Evolutionary conservation across 371 early-diverging fungal species (phyloP).

Genomic region (Zychaea mexicana): DNA sequence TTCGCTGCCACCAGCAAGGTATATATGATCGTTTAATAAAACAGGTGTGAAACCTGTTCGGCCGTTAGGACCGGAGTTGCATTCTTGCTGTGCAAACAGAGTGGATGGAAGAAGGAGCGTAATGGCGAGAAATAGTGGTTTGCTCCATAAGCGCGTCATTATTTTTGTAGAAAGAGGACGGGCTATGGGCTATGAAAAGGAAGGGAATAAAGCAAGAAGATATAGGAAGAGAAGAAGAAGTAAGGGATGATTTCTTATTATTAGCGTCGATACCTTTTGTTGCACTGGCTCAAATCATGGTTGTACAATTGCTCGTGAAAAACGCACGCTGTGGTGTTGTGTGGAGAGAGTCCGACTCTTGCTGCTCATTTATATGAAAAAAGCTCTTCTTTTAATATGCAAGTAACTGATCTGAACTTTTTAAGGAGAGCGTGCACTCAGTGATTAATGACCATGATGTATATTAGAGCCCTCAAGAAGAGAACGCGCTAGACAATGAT

Average conservation of each 20-base stretch:
- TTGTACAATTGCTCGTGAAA: not conserved
- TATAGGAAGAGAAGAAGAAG: not conserved
- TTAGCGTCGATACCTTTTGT: not conserved
- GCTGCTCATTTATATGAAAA: not conserved
- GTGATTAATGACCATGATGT: too few relatives aligned
- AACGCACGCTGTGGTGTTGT: not conserved
- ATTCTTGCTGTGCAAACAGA: not conserved
- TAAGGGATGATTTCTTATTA: not conserved
- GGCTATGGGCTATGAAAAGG: not conserved
- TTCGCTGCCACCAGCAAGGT: conserved; percentile 14
- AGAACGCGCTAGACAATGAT: too few relatives aligned
- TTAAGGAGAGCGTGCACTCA: not conserved
- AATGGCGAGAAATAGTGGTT: not conserved
- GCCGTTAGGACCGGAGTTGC: conserved; percentile 2
- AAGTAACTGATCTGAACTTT: not conserved
- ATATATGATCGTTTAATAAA: conserved; percentile 10
- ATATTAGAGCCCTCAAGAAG: too few relatives aligned
- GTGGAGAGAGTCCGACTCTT: too few relatives aligned
- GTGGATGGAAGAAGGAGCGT: conserved; percentile 5
- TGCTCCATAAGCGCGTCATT: conserved; percentile 1
- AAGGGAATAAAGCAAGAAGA: not conserved
- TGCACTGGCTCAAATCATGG: not conserved
- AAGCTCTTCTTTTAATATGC: not conserved
- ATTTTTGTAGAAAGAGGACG: not conserved
- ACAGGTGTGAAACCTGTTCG: conserved; percentile 14